Evolutionary conservation across 768 basidiomycete species (phyloP), one percentile per base, ranked within the genome.

Genomic region (Naganishia randhawae): DNA sequence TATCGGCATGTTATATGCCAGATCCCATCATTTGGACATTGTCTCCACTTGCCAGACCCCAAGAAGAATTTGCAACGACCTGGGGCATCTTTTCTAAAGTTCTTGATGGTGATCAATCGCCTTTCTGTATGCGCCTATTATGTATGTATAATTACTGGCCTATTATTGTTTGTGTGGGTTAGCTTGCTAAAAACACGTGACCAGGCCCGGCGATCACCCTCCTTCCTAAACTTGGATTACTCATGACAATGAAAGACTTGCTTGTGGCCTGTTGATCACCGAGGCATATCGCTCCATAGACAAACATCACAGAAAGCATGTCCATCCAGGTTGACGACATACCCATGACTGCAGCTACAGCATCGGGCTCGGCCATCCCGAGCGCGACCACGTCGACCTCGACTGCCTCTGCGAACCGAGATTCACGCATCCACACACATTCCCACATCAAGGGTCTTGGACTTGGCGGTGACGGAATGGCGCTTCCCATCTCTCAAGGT

Each of bases 361-460:
- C 61, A 19, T 22, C 39, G n/a, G 29, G 1, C 45, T 13, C 61
- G 41, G 22, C 51, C 25, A 33, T 54, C 45, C 29, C 54, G 29
- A 32, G 42, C 17, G 27, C 65, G 8, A 31, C 65, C 35, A 42
- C 65, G 2, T 45, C 76, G 37, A 64, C 73, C 1, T 14, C 69
- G 27, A 55, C 74, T 9, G 65, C 72, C 11, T 68, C 66, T 37
- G 66, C 69, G 53, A 77, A 76, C 69, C 77, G 77, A 45, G 78
- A 80, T 67, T 69, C 70, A 25, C 69, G 78, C 25, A 80, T 80
- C 52, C 77, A 77, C 17, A 80, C 92, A 2, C 94, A 97, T 77
- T 96, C 93, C 5, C 94, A 97, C 79, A 97, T 97, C 79, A 95
- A 93, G 82, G 94, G 93, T 8, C 88, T 98, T 32, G 96, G 96